Conservation (phyloP, 768 basidiomycete genomes). For the Xanthoconium stramineum region DNA sequence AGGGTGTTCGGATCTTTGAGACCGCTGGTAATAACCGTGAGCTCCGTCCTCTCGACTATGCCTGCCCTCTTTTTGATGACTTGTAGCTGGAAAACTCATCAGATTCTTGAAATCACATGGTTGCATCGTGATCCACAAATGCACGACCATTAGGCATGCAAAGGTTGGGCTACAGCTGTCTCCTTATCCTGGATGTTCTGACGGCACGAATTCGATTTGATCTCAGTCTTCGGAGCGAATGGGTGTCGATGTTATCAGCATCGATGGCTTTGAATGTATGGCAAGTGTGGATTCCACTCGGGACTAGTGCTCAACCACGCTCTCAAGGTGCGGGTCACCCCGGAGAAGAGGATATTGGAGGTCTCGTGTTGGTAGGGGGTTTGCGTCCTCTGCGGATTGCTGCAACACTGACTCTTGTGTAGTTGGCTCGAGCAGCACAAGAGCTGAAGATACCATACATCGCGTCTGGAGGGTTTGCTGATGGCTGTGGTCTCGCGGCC, state of each 20-base stretch:
- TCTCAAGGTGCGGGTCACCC: slow-evolving; percentile 85
- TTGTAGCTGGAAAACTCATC: slow-evolving; percentile 70
- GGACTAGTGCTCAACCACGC: slow-evolving; percentile 6
- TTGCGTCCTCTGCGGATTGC: neutral
- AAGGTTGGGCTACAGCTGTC: slow-evolving; percentile 44
- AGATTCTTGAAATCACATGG: slow-evolving; percentile 75
- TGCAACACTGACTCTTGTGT: neutral
- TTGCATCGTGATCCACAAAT: slow-evolving; percentile 86
- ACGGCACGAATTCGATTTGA: neutral
- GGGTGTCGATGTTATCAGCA: slow-evolving; percentile 85
- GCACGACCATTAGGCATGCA: slow-evolving; percentile 82
- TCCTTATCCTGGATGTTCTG: slow-evolving; percentile 26
- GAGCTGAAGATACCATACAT: slow-evolving; percentile 84
- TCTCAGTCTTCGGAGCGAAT: slow-evolving; percentile 59
- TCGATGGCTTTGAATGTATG: slow-evolving; percentile 90
- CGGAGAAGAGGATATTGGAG: slow-evolving; percentile 92
- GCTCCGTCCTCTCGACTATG: slow-evolving; percentile 21
- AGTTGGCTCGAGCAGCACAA: slow-evolving; percentile 85
- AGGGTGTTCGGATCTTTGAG: slow-evolving; percentile 87
- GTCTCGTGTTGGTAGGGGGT: slow-evolving; percentile 65
- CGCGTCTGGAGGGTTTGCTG: slow-evolving; percentile 88
- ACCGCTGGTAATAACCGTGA: slow-evolving; percentile 90
- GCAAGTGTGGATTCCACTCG: neutral
- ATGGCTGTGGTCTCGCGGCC: slow-evolving; percentile 79
- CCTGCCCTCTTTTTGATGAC: neutral